Evolutionary conservation across 495 filamentous ascomycete species (phyloP).

Genomic region (Xylaria nigripes): DNA sequence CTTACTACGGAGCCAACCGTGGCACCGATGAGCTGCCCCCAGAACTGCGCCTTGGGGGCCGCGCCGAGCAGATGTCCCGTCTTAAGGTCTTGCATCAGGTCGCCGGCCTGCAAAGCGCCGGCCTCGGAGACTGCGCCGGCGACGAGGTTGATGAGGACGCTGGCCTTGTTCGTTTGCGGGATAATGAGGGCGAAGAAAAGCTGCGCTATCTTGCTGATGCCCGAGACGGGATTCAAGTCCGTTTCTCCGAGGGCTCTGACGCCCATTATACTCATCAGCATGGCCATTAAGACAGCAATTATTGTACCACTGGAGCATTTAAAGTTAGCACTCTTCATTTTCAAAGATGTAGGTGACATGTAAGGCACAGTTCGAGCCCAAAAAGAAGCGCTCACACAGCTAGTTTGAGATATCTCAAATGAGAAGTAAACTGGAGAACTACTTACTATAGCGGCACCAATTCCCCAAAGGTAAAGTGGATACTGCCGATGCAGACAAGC

Average conservation of each 20-base stretch:
- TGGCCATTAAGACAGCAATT: slow-evolving; percentile 75
- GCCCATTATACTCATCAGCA: slow-evolving; percentile 89
- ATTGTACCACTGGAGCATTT: slow-evolving; percentile 47
- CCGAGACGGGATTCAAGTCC: slow-evolving; percentile 92
- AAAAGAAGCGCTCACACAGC: background rate
- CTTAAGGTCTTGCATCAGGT: slow-evolving; percentile 98
- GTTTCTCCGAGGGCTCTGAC: slow-evolving; percentile 92
- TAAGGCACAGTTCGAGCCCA: background rate
- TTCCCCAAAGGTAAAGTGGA: slow-evolving; percentile 68
- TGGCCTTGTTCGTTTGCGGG: slow-evolving; percentile 58
- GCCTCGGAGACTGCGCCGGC: slow-evolving; percentile 83
- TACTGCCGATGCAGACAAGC: slow-evolving; percentile 67
- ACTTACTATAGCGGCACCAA: slow-evolving; percentile 50
- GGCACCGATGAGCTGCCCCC: slow-evolving; percentile 86
- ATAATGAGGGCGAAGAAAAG: slow-evolving; percentile 89
- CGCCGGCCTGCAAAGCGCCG: slow-evolving; percentile 89
- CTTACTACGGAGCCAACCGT: slow-evolving; percentile 81
- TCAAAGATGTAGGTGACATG: background rate
- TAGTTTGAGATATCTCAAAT: background rate
- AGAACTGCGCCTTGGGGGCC: slow-evolving; percentile 90
- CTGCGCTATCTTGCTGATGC: slow-evolving; percentile 94
- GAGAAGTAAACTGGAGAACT: background rate
- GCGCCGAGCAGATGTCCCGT: slow-evolving; percentile 91
- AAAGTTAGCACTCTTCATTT: background rate
- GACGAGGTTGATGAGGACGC: slow-evolving; percentile 85